These are phyloP conservation scores for Umbilicaria muhlenbergii DNA, from an alignment of 495 filamentous ascomycete genomes.

Conservation along the genomic window DNA sequence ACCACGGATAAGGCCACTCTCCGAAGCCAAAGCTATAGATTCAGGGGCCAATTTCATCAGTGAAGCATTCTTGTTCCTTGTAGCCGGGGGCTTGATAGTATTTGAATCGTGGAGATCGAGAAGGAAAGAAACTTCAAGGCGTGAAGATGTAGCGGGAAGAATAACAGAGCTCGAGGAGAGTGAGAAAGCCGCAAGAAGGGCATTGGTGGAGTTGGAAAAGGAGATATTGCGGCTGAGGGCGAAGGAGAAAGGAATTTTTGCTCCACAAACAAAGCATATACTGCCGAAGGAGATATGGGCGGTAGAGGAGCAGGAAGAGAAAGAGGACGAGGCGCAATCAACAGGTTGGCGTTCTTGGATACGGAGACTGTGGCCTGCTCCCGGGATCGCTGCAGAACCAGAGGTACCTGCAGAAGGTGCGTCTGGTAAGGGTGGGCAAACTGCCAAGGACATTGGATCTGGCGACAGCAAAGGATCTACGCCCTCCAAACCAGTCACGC, in stretches of 20 bases:
- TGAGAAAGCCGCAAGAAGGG: slow-evolving; percentile 38
- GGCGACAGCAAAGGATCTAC: too few species aligned
- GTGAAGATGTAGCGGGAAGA: slow-evolving; percentile 58
- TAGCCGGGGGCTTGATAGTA: slow-evolving; percentile 63
- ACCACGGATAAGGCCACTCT: slow-evolving; percentile 57
- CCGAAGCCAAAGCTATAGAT: slow-evolving; percentile 89
- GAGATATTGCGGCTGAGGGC: slow-evolving; percentile 43
- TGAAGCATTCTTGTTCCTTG: slow-evolving; percentile 73
- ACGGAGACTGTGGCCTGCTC: neutral
- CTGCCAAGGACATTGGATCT: too few species aligned
- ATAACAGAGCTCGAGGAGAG: slow-evolving; percentile 50
- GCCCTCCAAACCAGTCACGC: too few species aligned
- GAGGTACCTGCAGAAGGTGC: too few species aligned
- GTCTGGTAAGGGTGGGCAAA: too few species aligned
- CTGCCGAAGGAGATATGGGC: slow-evolving; percentile 31
- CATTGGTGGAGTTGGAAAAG: slow-evolving; percentile 52
- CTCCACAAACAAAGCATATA: slow-evolving; percentile 21
- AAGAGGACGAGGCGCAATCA: slow-evolving; percentile 13
- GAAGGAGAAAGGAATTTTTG: slow-evolving; percentile 19
- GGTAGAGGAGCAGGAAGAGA: slow-evolving; percentile 19
- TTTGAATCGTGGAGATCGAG: slow-evolving; percentile 66
- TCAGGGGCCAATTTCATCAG: slow-evolving; percentile 89
- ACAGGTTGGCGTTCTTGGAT: slow-evolving; percentile 20
- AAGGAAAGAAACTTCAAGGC: slow-evolving; percentile 58
- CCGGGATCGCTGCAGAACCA: too few species aligned